Evolutionary conservation across 192 early-diverging fungal species (phyloP).

Genomic region (Thamnidium elegans): DNA sequence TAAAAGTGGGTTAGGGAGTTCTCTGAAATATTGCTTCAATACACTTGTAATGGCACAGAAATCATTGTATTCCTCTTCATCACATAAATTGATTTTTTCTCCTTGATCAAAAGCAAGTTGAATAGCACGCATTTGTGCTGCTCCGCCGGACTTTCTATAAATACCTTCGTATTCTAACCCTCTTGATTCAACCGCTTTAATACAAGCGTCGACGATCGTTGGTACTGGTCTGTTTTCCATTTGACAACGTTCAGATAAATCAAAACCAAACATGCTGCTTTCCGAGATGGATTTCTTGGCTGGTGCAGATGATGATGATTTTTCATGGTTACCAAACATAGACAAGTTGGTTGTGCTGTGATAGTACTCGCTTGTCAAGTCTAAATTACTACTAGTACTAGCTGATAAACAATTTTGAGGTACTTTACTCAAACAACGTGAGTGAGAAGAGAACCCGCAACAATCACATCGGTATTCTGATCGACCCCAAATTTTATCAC

Average conservation of each 20-base stretch:
- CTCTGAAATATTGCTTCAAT: slow-evolving; percentile 73
- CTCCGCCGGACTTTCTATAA: slow-evolving; percentile 73
- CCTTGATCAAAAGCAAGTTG: slow-evolving; percentile 59
- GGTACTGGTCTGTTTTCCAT: slow-evolving; percentile 57
- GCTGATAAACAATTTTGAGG: slow-evolving; percentile 6
- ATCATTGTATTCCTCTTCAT: slow-evolving; percentile 54
- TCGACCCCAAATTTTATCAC: slow-evolving; percentile 49
- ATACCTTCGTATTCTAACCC: slow-evolving; percentile 67
- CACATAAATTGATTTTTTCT: slow-evolving; percentile 42
- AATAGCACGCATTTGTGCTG: slow-evolving; percentile 61
- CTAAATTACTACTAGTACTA: not conserved
- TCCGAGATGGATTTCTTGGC: not conserved
- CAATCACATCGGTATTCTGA: slow-evolving; percentile 44
- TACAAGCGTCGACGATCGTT: slow-evolving; percentile 61
- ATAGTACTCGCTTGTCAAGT: not conserved
- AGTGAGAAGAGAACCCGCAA: slow-evolving; percentile 38
- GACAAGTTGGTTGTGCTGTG: no score
- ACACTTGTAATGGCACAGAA: slow-evolving; percentile 70
- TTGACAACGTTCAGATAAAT: slow-evolving; percentile 49
- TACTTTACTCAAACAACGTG: slow-evolving; percentile 33
- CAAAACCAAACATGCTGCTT: slow-evolving; percentile 61
- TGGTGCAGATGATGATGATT: not conserved
- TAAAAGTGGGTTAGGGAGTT: slow-evolving; percentile 66
- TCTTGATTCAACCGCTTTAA: slow-evolving; percentile 62
- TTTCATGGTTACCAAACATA: not conserved